Evolutionary conservation across 73 alveolate genomes (phyloP).

Genomic region (Paramecium caudatum): DNA sequence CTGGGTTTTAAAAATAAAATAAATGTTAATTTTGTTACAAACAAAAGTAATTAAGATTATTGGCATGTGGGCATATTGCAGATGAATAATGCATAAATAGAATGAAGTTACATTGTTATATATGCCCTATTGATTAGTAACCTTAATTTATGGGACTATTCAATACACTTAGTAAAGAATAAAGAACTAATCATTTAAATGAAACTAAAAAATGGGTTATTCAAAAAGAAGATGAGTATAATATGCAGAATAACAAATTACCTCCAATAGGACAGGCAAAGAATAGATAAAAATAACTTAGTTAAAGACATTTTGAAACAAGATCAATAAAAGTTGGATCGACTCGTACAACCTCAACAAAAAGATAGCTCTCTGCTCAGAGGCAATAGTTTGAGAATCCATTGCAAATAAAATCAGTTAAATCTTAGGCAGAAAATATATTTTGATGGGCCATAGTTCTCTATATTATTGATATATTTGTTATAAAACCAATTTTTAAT

Average conservation of each 20-base stretch:
- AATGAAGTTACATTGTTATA: constrained; percentile 33
- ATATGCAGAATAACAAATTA: background rate
- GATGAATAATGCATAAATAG: constrained; percentile 6
- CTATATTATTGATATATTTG: too few relatives aligned
- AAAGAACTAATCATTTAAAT: background rate
- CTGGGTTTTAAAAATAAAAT: background rate
- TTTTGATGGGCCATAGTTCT: too few relatives aligned
- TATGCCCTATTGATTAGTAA: constrained; percentile 33
- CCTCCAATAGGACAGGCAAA: too few relatives aligned
- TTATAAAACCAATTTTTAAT: too few relatives aligned
- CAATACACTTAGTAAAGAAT: background rate
- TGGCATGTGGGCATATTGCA: constrained; percentile 62
- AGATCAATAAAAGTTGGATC: too few relatives aligned
- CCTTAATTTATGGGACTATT: constrained; percentile 46
- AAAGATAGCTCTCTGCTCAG: too few relatives aligned
- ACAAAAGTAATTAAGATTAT: background rate
- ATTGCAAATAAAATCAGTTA: too few relatives aligned
- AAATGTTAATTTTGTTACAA: constrained; percentile 45
- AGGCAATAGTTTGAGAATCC: too few relatives aligned
- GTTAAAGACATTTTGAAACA: too few relatives aligned
- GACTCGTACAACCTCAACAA: too few relatives aligned
- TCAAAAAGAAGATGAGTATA: background rate
- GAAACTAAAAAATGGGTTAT: constrained; percentile 42
- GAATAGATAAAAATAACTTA: too few relatives aligned
- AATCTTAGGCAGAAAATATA: too few relatives aligned